Evolutionary conservation across 2,329 filamentous ascomycete genomes (phyloP).

Genomic region (Aspergillus niger): DNA sequence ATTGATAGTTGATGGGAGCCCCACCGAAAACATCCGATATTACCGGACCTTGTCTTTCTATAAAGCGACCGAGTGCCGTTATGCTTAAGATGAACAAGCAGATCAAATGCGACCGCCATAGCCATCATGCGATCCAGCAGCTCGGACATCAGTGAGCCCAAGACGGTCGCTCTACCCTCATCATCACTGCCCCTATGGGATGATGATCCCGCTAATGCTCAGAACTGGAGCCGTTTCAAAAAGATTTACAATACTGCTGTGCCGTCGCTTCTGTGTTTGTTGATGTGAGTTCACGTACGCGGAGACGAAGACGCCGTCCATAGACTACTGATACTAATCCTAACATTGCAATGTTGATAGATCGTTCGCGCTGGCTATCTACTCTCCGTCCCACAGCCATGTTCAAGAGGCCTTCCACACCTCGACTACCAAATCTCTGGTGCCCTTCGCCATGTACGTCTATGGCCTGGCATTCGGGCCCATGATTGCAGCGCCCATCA

Average conservation of each 20-base stretch:
- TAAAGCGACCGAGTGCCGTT: too few relatives aligned
- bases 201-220: slow-evolving; percentile 5
- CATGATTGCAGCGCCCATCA: slow-evolving; percentile 13
- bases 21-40: too few relatives aligned
- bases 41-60: too few relatives aligned
- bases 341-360: slow-evolving; percentile 1
- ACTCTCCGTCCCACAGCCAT: slow-evolving; percentile 13
- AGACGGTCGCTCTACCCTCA: not conserved
- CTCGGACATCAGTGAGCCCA: not conserved
- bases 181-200: not conserved
- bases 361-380: slow-evolving; percentile 15
- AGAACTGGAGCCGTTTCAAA: slow-evolving; percentile 4
- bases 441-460: slow-evolving; percentile 16
- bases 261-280: not conserved
- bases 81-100: too few relatives aligned
- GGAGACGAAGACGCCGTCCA: not conserved
- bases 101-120: too few relatives aligned
- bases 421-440: slow-evolving; percentile 9
- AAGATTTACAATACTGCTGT: slow-evolving; percentile 11
- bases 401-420: slow-evolving; percentile 9
- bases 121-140: not conserved
- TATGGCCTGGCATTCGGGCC: slow-evolving; percentile 16
- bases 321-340: too few relatives aligned
- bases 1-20: too few relatives aligned
- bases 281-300: not conserved